Conservation (phyloP, 148 eudicot species). For the Vaccinium vitisidaea region DNA sequence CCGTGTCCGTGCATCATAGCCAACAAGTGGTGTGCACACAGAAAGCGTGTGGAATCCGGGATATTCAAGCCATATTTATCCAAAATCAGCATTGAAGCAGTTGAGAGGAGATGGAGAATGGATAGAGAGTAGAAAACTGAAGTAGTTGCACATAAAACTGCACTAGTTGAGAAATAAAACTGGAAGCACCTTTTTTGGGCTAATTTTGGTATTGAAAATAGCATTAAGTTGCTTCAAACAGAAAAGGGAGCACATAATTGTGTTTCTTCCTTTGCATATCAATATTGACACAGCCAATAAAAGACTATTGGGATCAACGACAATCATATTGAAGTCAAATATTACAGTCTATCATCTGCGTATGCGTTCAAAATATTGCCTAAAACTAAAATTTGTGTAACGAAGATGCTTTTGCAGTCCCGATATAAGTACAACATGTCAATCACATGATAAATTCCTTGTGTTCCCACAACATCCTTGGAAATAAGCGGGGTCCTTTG, state of each 20-base stretch:
- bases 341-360: neutral
- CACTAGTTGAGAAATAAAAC: neutral
- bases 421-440: neutral
- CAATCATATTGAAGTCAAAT: neutral
- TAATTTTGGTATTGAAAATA: neutral
- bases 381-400: neutral
- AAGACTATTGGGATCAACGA: too few relatives aligned
- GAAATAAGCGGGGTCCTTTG: neutral
- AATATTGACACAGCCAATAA: too few relatives aligned
- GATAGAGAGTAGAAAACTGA: neutral
- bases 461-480: neutral
- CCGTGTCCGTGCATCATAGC: too few relatives aligned
- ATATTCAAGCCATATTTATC: neutral
- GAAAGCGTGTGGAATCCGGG: neutral
- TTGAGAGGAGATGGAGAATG: neutral
- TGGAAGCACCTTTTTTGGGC: neutral
- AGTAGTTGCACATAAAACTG: neutral
- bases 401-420: neutral
- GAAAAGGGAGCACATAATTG: neutral
- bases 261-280: neutral
- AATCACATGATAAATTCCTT: neutral
- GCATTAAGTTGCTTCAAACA: neutral
- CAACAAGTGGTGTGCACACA: neutral
- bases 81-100: neutral
- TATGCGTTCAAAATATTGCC: neutral